A percentile compares a stretch with the other conserved stretches of the same genome.
phyloP scores from a whole-genome alignment of 371 early-diverging fungal species.

The Sporodiniella umbellata region DNA sequence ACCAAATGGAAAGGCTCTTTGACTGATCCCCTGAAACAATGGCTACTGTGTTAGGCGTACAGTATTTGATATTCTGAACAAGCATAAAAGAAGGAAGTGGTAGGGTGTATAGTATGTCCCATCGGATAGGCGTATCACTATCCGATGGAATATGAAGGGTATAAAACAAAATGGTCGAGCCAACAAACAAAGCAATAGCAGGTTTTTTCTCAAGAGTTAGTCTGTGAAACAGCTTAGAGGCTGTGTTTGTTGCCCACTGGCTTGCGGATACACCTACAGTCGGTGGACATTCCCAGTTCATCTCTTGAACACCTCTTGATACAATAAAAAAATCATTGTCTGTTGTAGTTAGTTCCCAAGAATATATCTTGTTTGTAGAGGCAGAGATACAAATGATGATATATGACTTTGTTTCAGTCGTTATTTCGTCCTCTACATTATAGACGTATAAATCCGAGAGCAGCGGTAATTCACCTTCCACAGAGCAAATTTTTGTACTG shows the following conservation, averaged over 20 bases:
- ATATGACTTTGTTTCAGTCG: constrained; percentile 8
- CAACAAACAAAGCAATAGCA: constrained; percentile 11
- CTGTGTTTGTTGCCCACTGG: constrained; percentile 22
- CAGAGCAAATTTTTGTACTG: constrained; percentile 4
- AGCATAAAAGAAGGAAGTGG: constrained; percentile 5
- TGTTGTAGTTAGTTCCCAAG: constrained; percentile 23
- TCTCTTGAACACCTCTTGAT: constrained; percentile 5
- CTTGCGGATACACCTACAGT: constrained; percentile 6
- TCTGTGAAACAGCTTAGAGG: constrained; percentile 18
- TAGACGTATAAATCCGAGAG: constrained; percentile 34
- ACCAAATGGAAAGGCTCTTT: constrained; percentile 29
- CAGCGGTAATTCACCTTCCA: not conserved
- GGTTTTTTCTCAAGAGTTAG: constrained; percentile 2
- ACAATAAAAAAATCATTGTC: not conserved
- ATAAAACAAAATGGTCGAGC: constrained; percentile 10
- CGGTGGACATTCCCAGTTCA: constrained; percentile 10
- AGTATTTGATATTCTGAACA: constrained; percentile 12
- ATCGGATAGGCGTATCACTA: constrained; percentile 8
- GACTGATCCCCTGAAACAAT: constrained; percentile 12
- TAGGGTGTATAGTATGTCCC: constrained; percentile 24
- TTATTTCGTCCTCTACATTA: constrained; percentile 9
- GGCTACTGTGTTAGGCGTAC: constrained; percentile 12
- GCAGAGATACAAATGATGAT: constrained; percentile 27
- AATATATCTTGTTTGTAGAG: constrained; percentile 5
- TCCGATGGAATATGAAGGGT: constrained; percentile 1